Evolutionary conservation across 345 rosid species (phyloP).

Genomic region (Bruguiera sexangula): DNA sequence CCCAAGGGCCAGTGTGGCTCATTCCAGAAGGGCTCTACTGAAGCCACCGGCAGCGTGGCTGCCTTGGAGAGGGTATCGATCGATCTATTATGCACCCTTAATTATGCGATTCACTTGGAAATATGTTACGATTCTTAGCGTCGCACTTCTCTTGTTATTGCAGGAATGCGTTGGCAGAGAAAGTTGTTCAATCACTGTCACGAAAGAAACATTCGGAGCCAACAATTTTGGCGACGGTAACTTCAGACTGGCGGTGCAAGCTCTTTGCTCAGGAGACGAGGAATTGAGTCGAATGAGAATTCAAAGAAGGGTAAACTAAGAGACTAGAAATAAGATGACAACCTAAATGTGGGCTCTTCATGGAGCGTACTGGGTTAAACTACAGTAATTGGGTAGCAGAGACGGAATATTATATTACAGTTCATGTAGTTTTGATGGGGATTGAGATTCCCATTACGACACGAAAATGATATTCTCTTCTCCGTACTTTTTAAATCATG

Average conservation of each 20-base stretch:
- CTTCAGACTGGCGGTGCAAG: conserved; percentile 8
- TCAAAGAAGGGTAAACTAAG: too few species aligned
- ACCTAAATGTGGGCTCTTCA: too few species aligned
- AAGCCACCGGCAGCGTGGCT: neutral
- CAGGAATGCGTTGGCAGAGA: conserved; percentile 9
- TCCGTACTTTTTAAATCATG: too few species aligned
- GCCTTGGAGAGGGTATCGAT: conserved; percentile 1
- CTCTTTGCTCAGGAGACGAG: neutral
- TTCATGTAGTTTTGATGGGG: too few species aligned
- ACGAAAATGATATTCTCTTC: too few species aligned
- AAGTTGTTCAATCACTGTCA: neutral
- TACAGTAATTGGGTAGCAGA: too few species aligned
- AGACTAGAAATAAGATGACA: too few species aligned
- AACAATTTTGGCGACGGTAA: neutral
- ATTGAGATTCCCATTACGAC: too few species aligned
- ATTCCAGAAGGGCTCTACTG: neutral
- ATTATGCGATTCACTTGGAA: neutral
- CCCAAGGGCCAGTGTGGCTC: conserved; percentile 8
- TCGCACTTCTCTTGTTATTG: neutral
- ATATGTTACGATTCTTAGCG: neutral
- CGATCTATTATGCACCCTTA: neutral
- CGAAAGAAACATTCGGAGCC: conserved; percentile 1
- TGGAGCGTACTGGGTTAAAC: too few species aligned
- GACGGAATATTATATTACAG: too few species aligned
- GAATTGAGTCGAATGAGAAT: too few species aligned